Conservation (phyloP, 495 filamentous ascomycete genomes). For the Margaritispora aquatica region DNA sequence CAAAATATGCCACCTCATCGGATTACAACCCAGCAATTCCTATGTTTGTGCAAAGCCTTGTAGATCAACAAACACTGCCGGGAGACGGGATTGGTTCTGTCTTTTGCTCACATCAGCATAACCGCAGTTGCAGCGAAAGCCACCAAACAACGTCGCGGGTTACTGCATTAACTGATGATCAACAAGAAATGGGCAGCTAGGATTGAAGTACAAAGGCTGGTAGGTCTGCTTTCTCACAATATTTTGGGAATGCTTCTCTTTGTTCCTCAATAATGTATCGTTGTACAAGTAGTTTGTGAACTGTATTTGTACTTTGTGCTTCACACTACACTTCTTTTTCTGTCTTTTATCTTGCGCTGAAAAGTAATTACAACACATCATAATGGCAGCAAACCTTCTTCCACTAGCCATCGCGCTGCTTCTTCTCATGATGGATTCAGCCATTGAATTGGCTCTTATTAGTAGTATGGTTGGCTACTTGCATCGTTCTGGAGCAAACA, state of each 20-base stretch:
- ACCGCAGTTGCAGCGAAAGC: not conserved
- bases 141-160: not conserved
- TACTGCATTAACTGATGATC: not conserved
- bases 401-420: conserved; percentile 26
- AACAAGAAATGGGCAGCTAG: not conserved
- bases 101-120: not conserved
- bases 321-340: too few relatives aligned
- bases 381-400: too few relatives aligned
- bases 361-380: too few relatives aligned
- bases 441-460: conserved; percentile 39
- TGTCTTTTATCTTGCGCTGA: too few relatives aligned
- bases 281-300: not conserved
- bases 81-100: not conserved
- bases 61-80: not conserved
- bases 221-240: not conserved
- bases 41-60: not conserved
- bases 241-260: not conserved
- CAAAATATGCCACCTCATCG: too few relatives aligned
- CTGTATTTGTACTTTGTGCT: not conserved
- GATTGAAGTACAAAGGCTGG: not conserved
- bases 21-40: not conserved
- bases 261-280: too few relatives aligned
- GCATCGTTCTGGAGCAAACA: conserved; percentile 30
- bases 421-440: conserved; percentile 35
- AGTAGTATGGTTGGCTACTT: conserved; percentile 44